phyloP scores from a whole-genome alignment of 1,284 basidiomycete species.

The Cystobasidium slooffiae region DNA sequence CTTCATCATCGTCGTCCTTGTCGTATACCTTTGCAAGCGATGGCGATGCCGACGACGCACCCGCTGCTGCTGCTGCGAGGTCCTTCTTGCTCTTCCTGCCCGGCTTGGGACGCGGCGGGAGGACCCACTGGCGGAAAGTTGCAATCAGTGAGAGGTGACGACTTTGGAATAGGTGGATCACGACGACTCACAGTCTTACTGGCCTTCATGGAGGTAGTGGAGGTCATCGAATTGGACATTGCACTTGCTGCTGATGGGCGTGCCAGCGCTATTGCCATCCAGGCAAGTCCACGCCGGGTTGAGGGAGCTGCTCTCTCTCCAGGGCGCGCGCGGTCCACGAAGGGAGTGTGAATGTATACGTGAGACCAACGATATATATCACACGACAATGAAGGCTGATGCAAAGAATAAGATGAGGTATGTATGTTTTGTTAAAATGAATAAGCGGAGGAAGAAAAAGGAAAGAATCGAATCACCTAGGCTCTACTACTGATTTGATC shows the following conservation, averaged over 20 bases:
- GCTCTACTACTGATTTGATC: neutral
- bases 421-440: too few relatives aligned
- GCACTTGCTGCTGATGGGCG: neutral
- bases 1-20: conserved; percentile 12
- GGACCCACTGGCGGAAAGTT: conserved; percentile 47
- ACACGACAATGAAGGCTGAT: too few relatives aligned
- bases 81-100: conserved; percentile 49
- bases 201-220: conserved; percentile 26
- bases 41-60: too few relatives aligned
- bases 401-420: too few relatives aligned
- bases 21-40: neutral
- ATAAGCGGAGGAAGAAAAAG: neutral
- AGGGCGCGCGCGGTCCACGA: too few relatives aligned
- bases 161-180: neutral
- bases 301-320: too few relatives aligned
- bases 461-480: neutral
- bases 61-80: conserved; percentile 35
- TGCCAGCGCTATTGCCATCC: neutral
- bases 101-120: conserved; percentile 52
- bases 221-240: neutral
- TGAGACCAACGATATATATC: too few relatives aligned
- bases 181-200: conserved; percentile 40
- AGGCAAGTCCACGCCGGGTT: too few relatives aligned
- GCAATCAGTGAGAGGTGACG: neutral
- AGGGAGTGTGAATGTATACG: too few relatives aligned